Evolutionary conservation across 1,284 basidiomycete species (phyloP), one percentile per base, ranked within the genome.

Genomic region (Cryptococcus jaspeensis): DNA sequence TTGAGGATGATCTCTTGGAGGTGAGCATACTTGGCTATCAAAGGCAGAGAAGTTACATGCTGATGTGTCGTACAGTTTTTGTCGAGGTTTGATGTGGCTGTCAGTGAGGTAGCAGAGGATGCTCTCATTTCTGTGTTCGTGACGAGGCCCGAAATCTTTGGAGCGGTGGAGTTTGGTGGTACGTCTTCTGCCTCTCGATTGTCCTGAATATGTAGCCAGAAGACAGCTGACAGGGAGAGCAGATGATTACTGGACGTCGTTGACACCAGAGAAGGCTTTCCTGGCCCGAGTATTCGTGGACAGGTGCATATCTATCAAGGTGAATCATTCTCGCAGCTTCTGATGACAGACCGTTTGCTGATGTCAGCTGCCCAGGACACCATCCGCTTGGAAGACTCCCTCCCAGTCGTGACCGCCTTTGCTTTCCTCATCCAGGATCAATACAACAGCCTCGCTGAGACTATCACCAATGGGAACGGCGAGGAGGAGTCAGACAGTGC

Each of bases 331-430:
- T 6, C 44, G 40, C 39, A 2, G 1, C 36, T 12, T 20, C 2
- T 15, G 48, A n/a, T 9, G 35, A 12, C 5, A 28, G n/a, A 42
- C 11, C 20, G 12, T 25, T 16, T 32, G 12, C 53, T 66, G 35
- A 61, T 35, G 28, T 7, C 32, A 35, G 22, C 23, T 43, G 18
- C 1, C n/a, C 63, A 79, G 64, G 84, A 88, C 50, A 86, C 89
- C 48, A 77, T 80, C 1, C 83, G 85, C 18, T 79, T 95, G 1
- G 92, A 96, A 66, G 77, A 82, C 3, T 83, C 85, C 11, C 81
- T 98, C 11, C 95, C 95, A 0, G 89, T 93, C 39, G 89, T 96
- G 20, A 97, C 92, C 0, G 85, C 87, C 0, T 85, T 97, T 49
- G 93, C 92, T 0, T 95, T 90, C 80, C 82, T 84, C 50, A 87